Conservation (phyloP, 1,284 basidiomycete species). For the Pyrrhoderma lamaoense region DNA sequence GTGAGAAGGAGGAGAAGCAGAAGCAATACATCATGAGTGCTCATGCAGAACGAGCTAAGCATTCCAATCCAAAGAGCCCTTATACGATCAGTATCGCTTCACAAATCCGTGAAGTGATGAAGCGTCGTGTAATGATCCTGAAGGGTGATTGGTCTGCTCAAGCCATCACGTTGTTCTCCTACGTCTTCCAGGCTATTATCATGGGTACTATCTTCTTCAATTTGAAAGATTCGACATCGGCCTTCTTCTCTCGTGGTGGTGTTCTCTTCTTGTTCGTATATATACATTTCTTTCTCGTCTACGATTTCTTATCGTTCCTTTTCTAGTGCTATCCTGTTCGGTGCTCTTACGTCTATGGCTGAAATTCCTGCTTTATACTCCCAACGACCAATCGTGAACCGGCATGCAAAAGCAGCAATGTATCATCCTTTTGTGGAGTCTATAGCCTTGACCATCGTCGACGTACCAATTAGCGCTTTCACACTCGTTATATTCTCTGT, state of each 20-base stretch:
- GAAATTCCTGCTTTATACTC: constrained; percentile 70
- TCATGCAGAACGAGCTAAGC: constrained; percentile 20
- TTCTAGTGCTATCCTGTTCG: constrained; percentile 45
- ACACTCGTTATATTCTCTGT: constrained; percentile 45
- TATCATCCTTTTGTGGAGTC: constrained; percentile 64
- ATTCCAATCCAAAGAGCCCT: constrained; percentile 14
- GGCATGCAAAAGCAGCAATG: constrained; percentile 50
- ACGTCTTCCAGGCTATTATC: constrained; percentile 62
- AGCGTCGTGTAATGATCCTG: constrained; percentile 31
- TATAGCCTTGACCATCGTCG: constrained; percentile 63
- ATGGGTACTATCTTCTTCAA: constrained; percentile 73
- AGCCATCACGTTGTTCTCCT: constrained; percentile 32
- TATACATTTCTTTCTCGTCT: no score
- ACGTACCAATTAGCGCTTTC: constrained; percentile 56
- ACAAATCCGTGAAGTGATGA: constrained; percentile 30
- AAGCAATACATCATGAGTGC: background rate
- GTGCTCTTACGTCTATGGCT: constrained; percentile 50
- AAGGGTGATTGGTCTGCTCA: constrained; percentile 36
- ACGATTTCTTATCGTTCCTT: no score
- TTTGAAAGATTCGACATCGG: constrained; percentile 51
- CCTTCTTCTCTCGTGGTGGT: constrained; percentile 78
- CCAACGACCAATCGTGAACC: constrained; percentile 66
- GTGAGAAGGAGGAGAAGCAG: no score
- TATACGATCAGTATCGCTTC: constrained; percentile 23
- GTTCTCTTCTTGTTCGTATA: constrained; percentile 47